A percentile compares a stretch with the other conserved stretches of the same genome.
Conservation (phyloP, 495 filamentous ascomycete species). For the Chlorociboria aeruginascens region DNA sequence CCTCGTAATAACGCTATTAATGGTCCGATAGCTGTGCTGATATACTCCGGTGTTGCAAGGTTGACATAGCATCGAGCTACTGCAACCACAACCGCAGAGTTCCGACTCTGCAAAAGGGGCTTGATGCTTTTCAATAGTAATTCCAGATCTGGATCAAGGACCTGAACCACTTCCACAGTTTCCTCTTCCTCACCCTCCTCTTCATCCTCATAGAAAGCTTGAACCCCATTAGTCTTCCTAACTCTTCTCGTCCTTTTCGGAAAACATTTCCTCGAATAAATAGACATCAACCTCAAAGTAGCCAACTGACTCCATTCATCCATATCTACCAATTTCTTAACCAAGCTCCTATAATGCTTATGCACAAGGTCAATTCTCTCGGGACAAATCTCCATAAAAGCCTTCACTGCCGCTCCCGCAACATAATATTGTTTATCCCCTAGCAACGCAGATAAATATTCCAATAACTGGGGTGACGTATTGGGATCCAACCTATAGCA, state of each 20-base stretch:
- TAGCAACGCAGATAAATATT: conserved; percentile 63
- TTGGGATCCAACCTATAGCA: conserved; percentile 88
- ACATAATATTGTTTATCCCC: conserved; percentile 93
- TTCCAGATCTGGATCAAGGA: conserved; percentile 74
- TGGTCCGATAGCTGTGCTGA: conserved; percentile 62
- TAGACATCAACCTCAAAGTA: conserved; percentile 64
- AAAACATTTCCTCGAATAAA: conserved; percentile 83
- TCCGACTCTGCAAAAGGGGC: conserved; percentile 80
- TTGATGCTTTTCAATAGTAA: conserved; percentile 69
- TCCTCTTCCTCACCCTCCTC: conserved; percentile 32
- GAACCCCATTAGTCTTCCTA: conserved; percentile 30
- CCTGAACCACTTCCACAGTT: conserved; percentile 37
- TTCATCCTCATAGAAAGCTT: conserved; percentile 72
- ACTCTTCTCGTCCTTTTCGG: conserved; percentile 52
- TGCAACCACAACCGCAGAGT: conserved; percentile 82
- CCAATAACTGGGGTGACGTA: conserved; percentile 71
- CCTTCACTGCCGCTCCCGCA: conserved; percentile 78
- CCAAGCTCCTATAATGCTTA: conserved; percentile 70
- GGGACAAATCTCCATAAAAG: conserved; percentile 82
- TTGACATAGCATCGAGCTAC: conserved; percentile 77
- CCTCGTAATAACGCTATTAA: conserved; percentile 74
- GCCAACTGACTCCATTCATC: conserved; percentile 95
- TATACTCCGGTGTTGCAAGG: conserved; percentile 63
- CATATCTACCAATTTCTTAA: conserved; percentile 93
- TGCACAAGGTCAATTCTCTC: conserved; percentile 79